Percentiles rank a stretch among this genome's conserved stretches.
phyloP scores from a whole-genome alignment of 164 flowering plant genomes.

The Vitis labrusca region DNA sequence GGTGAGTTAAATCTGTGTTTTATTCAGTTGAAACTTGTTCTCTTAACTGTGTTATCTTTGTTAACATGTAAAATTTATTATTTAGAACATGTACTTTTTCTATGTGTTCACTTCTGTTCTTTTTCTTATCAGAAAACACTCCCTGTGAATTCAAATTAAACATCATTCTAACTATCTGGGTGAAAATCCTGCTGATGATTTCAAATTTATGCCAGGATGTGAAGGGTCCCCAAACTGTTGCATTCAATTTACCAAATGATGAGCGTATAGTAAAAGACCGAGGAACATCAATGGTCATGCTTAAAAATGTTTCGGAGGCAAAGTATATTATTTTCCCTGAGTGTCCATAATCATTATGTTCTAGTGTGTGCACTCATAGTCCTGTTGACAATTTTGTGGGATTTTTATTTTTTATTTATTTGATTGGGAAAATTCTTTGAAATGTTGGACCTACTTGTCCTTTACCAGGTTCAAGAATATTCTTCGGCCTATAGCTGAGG shows the following conservation, averaged over 20 bases:
- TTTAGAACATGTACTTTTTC: neutral
- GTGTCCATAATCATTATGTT: neutral
- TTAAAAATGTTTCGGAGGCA: slow-evolving; percentile 96
- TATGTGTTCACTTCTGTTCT: neutral
- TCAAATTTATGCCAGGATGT: slow-evolving; percentile 63
- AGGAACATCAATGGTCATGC: slow-evolving; percentile 97
- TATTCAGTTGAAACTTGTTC: neutral
- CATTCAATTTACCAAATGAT: slow-evolving; percentile 96
- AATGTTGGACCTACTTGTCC: slow-evolving; percentile 7
- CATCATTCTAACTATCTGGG: neutral
- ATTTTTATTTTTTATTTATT: neutral
- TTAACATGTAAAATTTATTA: neutral
- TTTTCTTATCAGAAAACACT: neutral
- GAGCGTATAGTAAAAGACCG: slow-evolving; percentile 90
- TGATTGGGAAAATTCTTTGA: slow-evolving; percentile 2
- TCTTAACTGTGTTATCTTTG: no score
- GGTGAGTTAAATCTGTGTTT: neutral
- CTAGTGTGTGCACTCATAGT: neutral
- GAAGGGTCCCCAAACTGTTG: slow-evolving; percentile 95
- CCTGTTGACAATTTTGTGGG: no score
- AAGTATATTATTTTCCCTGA: slow-evolving; percentile 46
- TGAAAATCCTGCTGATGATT: neutral
- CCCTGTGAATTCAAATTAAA: neutral
- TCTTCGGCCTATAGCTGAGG: slow-evolving; percentile 80
- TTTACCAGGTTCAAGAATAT: slow-evolving; percentile 78